Percentiles rank a stretch among this genome's conserved stretches.
Conservation (phyloP, 2,329 filamentous ascomycete genomes). For the Eurotiales sp. region DNA sequence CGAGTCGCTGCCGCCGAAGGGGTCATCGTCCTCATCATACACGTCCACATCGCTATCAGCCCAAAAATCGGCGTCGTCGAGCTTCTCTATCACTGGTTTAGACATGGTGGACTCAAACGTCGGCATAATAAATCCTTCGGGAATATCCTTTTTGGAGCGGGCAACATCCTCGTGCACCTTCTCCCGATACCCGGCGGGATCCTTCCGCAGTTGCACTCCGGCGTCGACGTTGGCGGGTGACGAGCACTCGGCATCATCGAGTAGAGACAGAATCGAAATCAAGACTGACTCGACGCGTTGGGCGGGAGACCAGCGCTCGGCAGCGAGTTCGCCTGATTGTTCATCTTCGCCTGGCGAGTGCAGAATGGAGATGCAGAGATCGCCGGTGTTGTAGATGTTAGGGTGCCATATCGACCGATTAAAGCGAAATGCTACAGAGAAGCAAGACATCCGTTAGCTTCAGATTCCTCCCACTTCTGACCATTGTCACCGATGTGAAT, state of each 20-base stretch:
- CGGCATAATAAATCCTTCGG: conserved; percentile 76
- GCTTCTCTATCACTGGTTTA: conserved; percentile 32
- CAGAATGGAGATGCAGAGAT: conserved; percentile 93
- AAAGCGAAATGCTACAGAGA: conserved; percentile 71
- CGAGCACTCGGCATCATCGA: conserved; percentile 90
- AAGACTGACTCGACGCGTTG: conserved; percentile 94
- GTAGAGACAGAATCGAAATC: conserved; percentile 82
- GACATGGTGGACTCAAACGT: conserved; percentile 54
- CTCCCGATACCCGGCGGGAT: conserved; percentile 64
- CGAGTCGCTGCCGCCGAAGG: conserved; percentile 71
- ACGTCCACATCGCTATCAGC: conserved; percentile 67
- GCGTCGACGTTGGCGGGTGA: conserved; percentile 95
- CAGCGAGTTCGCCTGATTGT: conserved; percentile 84
- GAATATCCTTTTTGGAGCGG: conserved; percentile 73
- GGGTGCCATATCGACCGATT: conserved; percentile 77
- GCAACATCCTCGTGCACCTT: conserved; percentile 68
- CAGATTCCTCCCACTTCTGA: too few species aligned
- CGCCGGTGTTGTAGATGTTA: conserved; percentile 88
- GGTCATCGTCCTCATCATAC: background rate
- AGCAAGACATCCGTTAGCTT: background rate
- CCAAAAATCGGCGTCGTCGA: conserved; percentile 72
- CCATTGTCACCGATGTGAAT: too few species aligned
- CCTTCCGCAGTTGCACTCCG: conserved; percentile 75
- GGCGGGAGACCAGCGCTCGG: conserved; percentile 89
- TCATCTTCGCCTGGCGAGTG: conserved; percentile 88